Percentiles rank a stretch among this genome's conserved stretches.
These are phyloP conservation scores for Aspergillus campestris DNA, from an alignment of 495 filamentous ascomycete species.

Conservation along the genomic window DNA sequence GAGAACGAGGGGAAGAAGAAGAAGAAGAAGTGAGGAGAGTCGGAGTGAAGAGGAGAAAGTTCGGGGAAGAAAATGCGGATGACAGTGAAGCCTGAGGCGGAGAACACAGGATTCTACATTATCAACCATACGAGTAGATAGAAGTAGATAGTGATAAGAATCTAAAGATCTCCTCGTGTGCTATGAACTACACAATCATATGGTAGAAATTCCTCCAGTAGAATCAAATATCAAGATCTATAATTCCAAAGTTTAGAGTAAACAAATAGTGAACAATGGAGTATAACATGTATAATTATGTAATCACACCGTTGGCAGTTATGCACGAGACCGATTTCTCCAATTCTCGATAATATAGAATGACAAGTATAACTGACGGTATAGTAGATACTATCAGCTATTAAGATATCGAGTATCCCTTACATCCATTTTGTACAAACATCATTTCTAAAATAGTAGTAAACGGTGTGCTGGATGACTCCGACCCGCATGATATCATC, in stretches of 20 bases:
- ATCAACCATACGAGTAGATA: background rate
- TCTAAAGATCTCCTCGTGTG: no score
- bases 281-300: no score
- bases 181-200: no score
- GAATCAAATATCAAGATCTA: background rate
- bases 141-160: background rate
- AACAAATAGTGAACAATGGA: no score
- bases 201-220: background rate
- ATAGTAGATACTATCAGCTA: no score
- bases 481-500: slow-evolving; percentile 3
- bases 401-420: background rate
- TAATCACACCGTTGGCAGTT: no score
- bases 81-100: background rate
- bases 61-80: background rate
- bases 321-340: no score
- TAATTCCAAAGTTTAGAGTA: no score
- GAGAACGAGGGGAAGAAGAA: background rate
- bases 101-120: background rate
- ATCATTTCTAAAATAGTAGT: no score
- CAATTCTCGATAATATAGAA: no score
- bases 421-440: slow-evolving; percentile 4
- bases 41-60: background rate
- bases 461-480: no score
- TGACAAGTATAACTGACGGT: no score
- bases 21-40: background rate